Percentiles rank a stretch among this genome's conserved stretches.
Evolutionary conservation across 495 filamentous ascomycete genomes (phyloP).

Genomic region (Clavariopsis aquatica): DNA sequence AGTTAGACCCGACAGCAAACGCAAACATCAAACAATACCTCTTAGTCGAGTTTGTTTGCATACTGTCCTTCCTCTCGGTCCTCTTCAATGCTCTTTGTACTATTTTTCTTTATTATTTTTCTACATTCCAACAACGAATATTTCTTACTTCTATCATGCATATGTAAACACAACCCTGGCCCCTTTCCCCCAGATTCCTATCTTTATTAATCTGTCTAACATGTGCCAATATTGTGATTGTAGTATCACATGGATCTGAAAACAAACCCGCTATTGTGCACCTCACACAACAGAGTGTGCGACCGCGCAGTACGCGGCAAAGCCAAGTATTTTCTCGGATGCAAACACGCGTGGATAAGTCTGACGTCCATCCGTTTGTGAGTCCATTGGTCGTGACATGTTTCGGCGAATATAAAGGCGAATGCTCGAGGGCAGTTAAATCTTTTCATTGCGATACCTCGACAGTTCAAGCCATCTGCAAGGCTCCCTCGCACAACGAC

Average conservation of each 20-base stretch:
- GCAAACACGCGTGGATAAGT: neutral
- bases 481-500: neutral
- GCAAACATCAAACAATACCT: neutral
- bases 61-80: no score
- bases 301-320: no score
- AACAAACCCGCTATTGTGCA: no score
- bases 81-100: no score
- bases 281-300: conserved; percentile 1
- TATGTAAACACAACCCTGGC: neutral
- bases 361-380: neutral
- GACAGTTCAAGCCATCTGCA: no score
- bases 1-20: neutral
- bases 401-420: neutral
- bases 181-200: neutral
- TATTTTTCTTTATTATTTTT: no score
- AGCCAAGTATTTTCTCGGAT: neutral
- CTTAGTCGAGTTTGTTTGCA: conserved; percentile 13
- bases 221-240: conserved; percentile 8
- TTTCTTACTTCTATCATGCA: neutral
- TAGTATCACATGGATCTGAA: conserved; percentile 15
- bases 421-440: no score
- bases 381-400: neutral
- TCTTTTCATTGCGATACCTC: no score
- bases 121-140: neutral
- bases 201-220: neutral